Conservation (phyloP, 257 asterid genomes). For the Avicennia marina region DNA sequence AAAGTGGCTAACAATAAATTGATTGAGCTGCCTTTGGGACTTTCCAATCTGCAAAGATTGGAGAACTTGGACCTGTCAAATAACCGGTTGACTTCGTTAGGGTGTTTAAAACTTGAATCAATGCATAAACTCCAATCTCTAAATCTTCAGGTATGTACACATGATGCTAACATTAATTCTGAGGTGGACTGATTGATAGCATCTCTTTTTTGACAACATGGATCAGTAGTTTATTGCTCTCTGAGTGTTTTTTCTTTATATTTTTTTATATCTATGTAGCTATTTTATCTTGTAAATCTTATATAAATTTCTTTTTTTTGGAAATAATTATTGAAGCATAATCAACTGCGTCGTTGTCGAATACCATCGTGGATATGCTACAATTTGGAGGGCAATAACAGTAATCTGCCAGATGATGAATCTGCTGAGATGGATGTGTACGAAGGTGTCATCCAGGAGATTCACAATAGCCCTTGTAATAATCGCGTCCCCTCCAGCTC, state of each 20-base stretch:
- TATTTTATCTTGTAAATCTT: neutral
- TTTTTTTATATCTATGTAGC: neutral
- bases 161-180: conserved; percentile 7
- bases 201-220: neutral
- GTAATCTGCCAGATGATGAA: conserved; percentile 50
- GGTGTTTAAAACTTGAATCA: conserved; percentile 57
- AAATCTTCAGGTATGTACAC: conserved; percentile 65
- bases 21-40: conserved; percentile 59
- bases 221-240: neutral
- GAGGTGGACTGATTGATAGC: neutral
- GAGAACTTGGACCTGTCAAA: conserved; percentile 82
- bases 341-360: conserved; percentile 52
- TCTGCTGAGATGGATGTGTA: conserved; percentile 89
- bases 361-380: conserved; percentile 88
- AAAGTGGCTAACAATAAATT: conserved; percentile 78
- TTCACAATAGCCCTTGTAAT: conserved; percentile 25
- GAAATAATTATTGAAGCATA: conserved; percentile 42
- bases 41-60: conserved; percentile 60
- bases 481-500: no score
- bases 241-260: no score
- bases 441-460: conserved; percentile 50
- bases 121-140: conserved; percentile 67
- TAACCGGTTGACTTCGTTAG: conserved; percentile 75
- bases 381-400: conserved; percentile 66
- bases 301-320: conserved; percentile 4